These are phyloP conservation scores for Podaxis sp. DNA, from an alignment of 768 basidiomycete genomes.

Conservation along the genomic window DNA sequence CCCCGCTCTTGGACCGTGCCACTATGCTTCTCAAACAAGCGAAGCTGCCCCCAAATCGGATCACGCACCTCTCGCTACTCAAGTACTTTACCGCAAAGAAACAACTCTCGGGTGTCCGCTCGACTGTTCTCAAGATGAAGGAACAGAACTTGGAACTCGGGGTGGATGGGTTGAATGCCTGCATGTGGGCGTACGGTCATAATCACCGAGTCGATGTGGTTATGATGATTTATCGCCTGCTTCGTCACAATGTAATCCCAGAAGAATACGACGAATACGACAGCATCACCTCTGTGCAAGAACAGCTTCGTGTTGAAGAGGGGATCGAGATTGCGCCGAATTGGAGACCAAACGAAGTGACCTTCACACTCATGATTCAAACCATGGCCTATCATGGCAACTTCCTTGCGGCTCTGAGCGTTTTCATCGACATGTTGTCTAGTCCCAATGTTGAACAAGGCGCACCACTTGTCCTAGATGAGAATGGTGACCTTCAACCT, in stretches of 20 bases:
- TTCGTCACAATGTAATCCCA: conserved; percentile 52
- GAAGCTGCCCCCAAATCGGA: conserved; percentile 54
- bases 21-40: conserved; percentile 53
- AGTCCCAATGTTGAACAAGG: conserved; percentile 39
- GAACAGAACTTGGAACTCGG: conserved; percentile 52
- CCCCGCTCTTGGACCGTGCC: conserved; percentile 47
- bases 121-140: conserved; percentile 52
- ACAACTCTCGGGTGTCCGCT: conserved; percentile 54
- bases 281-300: conserved; percentile 33
- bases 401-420: conserved; percentile 49
- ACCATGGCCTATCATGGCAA: conserved; percentile 70
- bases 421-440: conserved; percentile 70
- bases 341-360: conserved; percentile 60
- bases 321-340: conserved; percentile 41
- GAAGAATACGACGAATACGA: conserved; percentile 32
- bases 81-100: conserved; percentile 49
- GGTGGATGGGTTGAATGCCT: conserved; percentile 67
- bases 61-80: conserved; percentile 62
- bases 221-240: conserved; percentile 58
- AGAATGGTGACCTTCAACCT: conserved; percentile 27
- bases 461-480: conserved; percentile 27
- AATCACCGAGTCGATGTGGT: conserved; percentile 56
- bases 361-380: conserved; percentile 72
- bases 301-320: conserved; percentile 43
- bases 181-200: conserved; percentile 66